A percentile compares a stretch with the other conserved stretches of the same genome.
phyloP scores from a whole-genome alignment of 257 asterid species.

The Lycium barbarum region DNA sequence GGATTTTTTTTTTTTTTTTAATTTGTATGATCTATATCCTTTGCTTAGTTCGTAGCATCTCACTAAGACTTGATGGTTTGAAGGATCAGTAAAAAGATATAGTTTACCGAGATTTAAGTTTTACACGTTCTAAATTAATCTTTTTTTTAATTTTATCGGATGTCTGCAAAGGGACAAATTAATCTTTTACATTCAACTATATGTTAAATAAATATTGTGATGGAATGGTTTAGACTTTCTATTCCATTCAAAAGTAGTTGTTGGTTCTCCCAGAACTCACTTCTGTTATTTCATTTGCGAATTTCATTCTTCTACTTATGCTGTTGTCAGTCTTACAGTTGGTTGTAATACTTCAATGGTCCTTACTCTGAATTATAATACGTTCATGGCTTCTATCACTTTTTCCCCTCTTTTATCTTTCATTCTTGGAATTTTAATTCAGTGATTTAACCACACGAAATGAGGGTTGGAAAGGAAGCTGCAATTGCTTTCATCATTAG shows the following conservation, averaged over 20 bases:
- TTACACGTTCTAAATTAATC: neutral
- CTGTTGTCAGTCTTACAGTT: neutral
- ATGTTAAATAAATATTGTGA: neutral
- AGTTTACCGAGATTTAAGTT: neutral
- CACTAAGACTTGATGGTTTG: neutral
- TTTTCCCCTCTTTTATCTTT: neutral
- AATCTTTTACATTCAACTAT: neutral
- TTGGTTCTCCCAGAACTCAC: neutral
- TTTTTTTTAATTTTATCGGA: neutral
- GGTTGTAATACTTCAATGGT: neutral
- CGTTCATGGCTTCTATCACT: neutral
- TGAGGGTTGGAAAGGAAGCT: conserved; percentile 57
- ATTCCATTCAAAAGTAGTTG: neutral
- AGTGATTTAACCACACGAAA: conserved; percentile 40
- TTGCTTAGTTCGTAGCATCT: neutral
- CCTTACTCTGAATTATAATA: neutral
- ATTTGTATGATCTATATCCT: neutral
- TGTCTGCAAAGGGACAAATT: neutral
- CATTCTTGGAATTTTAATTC: conserved; percentile 40
- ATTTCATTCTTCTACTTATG: neutral
- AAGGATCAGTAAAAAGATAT: neutral
- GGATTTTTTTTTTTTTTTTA: neutral
- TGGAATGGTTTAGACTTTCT: neutral
- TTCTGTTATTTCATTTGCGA: neutral
- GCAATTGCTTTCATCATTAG: conserved; percentile 51